Evolutionary conservation across 305 asterid genomes (phyloP).

Genomic region (Fraxinus platypoda): DNA sequence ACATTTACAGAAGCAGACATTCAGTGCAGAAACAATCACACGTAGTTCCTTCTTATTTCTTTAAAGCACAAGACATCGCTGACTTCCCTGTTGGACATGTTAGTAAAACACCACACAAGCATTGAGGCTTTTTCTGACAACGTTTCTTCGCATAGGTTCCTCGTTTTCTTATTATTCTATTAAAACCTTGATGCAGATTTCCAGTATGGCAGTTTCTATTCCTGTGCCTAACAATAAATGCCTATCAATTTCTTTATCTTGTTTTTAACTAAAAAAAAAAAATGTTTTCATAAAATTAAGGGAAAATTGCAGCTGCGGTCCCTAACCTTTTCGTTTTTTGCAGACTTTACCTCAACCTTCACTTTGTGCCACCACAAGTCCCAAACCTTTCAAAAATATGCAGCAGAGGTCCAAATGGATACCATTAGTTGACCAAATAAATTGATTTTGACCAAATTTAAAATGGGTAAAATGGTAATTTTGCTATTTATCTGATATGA

Average conservation of each 20-base stretch:
- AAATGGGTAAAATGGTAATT: too few species aligned
- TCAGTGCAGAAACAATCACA: background rate
- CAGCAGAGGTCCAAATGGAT: too few species aligned
- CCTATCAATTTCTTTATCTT: background rate
- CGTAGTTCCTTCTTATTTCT: background rate
- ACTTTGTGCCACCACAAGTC: too few species aligned
- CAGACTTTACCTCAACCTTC: too few species aligned
- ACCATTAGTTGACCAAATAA: too few species aligned
- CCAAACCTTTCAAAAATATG: too few species aligned
- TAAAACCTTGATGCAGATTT: background rate
- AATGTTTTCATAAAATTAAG: too few species aligned
- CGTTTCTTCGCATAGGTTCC: background rate
- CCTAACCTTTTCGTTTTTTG: too few species aligned
- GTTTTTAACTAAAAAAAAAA: background rate
- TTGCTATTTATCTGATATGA: too few species aligned
- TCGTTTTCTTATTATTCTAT: background rate
- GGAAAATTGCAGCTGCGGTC: too few species aligned
- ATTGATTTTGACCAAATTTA: too few species aligned
- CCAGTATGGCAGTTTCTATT: background rate
- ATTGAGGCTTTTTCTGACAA: background rate
- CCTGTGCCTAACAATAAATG: background rate
- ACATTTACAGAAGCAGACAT: background rate
- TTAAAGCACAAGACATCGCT: background rate
- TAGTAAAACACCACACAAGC: background rate
- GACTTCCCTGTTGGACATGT: background rate